Evolutionary conservation across 331 rosid genomes (phyloP).

Genomic region (Malus hybrid): DNA sequence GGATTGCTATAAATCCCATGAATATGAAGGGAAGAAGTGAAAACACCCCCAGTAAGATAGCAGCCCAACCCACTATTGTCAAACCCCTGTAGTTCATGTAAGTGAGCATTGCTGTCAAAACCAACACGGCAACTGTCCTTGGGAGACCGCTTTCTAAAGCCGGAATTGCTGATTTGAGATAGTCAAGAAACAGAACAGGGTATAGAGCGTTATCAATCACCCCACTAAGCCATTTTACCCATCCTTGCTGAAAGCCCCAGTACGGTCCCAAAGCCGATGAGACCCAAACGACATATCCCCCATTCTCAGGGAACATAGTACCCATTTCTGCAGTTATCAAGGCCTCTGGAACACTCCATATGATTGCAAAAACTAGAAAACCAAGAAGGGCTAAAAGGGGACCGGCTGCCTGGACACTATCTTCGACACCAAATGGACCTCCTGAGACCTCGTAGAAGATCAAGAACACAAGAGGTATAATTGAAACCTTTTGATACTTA

Average conservation of each 20-base stretch:
- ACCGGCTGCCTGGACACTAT: conserved; percentile 51
- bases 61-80: conserved; percentile 51
- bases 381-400: conserved; percentile 55
- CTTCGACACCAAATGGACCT: conserved; percentile 65
- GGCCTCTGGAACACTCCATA: conserved; percentile 70
- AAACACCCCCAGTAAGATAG: conserved; percentile 43
- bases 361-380: conserved; percentile 42
- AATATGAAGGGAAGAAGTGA: conserved; percentile 49
- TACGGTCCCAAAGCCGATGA: conserved; percentile 61
- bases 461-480: conserved; percentile 41
- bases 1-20: conserved; percentile 51
- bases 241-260: conserved; percentile 67
- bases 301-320: conserved; percentile 60
- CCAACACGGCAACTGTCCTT: conserved; percentile 30
- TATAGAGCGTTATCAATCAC: conserved; percentile 59
- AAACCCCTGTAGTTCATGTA: conserved; percentile 56
- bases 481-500: conserved; percentile 7
- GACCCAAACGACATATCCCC: conserved; percentile 67
- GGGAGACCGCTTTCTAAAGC: conserved; percentile 34
- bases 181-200: conserved; percentile 53
- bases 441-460: conserved; percentile 68
- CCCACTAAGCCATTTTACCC: conserved; percentile 64
- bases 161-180: conserved; percentile 45
- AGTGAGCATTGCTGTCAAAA: conserved; percentile 38
- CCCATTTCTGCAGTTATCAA: conserved; percentile 62